Percentiles rank a stretch among this genome's conserved stretches.
phyloP scores from a whole-genome alignment of 2,329 filamentous ascomycete genomes.

The Aspergillus glaucus region DNA sequence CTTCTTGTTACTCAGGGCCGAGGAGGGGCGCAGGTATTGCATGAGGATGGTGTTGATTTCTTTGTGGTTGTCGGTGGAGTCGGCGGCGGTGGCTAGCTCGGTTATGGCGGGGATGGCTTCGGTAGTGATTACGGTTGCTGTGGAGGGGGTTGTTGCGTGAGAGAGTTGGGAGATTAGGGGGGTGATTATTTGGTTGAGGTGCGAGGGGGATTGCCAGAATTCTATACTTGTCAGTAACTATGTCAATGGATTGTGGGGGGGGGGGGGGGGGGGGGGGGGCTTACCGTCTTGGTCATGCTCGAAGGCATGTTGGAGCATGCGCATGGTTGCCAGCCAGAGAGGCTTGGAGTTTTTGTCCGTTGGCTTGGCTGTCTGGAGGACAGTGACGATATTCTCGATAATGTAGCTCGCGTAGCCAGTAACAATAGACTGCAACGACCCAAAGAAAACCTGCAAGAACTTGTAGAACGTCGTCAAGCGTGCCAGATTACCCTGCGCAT shows the following conservation, averaged over 20 bases:
- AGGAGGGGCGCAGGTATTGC: constrained; percentile 62
- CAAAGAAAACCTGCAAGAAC: constrained; percentile 75
- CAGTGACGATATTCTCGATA: constrained; percentile 64
- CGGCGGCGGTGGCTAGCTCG: constrained; percentile 71
- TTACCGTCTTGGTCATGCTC: constrained; percentile 76
- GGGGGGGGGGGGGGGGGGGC: constrained; percentile 7
- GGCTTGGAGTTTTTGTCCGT: constrained; percentile 46
- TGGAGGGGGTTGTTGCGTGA: constrained; percentile 33
- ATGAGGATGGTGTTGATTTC: constrained; percentile 75
- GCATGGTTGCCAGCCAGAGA: constrained; percentile 65
- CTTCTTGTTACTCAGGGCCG: constrained; percentile 12
- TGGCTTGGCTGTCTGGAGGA: constrained; percentile 45
- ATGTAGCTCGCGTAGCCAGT: constrained; percentile 86
- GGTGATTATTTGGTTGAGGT: constrained; percentile 67
- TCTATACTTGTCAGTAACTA: constrained; percentile 35
- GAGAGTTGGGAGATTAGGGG: constrained; percentile 65
- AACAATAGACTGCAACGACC: constrained; percentile 76
- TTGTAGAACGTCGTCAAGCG: constrained; percentile 72
- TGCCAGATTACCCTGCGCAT: constrained; percentile 51
- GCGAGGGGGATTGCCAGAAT: constrained; percentile 89
- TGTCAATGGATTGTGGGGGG: neutral
- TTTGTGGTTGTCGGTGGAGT: constrained; percentile 85
- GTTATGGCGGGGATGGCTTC: constrained; percentile 69
- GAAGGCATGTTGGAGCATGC: constrained; percentile 69
- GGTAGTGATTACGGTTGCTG: constrained; percentile 41